Percentiles rank a stretch among this genome's conserved stretches.
These are phyloP conservation scores for Dactylis glomerata DNA, from an alignment of 176 grass and related monocot species.

Conservation along the genomic window DNA sequence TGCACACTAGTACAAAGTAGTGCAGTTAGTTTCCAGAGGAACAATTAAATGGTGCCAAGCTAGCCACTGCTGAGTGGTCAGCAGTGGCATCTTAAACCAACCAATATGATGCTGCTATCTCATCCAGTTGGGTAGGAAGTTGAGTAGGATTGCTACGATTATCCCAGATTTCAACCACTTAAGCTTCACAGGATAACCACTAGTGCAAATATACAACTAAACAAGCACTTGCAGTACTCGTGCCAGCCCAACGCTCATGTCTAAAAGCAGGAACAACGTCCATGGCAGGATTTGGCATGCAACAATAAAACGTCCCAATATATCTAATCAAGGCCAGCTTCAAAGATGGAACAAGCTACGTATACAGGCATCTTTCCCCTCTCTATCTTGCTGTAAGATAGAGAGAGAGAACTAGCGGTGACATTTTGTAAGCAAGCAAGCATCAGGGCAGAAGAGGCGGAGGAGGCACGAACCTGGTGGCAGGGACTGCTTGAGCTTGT, in stretches of 20 bases:
- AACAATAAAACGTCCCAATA: neutral
- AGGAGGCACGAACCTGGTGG: constrained; percentile 43
- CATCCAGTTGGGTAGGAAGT: neutral
- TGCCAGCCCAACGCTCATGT: neutral
- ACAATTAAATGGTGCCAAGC: neutral
- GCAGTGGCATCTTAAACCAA: neutral
- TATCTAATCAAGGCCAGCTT: neutral
- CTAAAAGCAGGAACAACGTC: neutral
- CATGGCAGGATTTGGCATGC: neutral
- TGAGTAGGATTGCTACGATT: neutral
- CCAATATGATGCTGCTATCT: neutral
- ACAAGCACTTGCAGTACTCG: neutral
- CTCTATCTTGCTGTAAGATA: neutral
- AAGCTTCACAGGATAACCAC: neutral
- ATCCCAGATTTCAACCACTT: neutral
- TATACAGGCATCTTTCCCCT: neutral
- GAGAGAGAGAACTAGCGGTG: neutral
- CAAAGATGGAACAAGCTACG: neutral
- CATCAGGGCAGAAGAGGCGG: neutral
- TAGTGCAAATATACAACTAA: neutral
- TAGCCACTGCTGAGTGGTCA: neutral
- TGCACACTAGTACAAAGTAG: neutral
- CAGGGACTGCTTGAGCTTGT: constrained; percentile 86
- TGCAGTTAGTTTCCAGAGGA: neutral
- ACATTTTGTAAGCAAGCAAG: neutral